Conservation (phyloP, 352 stramenopile species). For the Globisporangium echinulatum region DNA sequence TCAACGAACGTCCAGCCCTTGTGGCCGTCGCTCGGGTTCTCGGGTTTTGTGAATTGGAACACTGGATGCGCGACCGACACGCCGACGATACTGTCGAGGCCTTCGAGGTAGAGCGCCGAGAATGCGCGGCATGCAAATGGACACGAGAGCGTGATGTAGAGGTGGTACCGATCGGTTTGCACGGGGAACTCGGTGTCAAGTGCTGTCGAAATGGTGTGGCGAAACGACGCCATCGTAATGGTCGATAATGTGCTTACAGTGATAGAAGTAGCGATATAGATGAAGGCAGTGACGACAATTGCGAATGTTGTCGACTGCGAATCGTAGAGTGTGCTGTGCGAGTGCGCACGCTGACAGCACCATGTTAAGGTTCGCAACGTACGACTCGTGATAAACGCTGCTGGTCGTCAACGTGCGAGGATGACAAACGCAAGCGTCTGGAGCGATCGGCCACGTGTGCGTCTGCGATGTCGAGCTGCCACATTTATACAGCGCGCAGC, state of each 20-base stretch:
- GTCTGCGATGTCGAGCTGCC: too few species aligned
- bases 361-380: too few species aligned
- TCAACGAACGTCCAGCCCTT: constrained; percentile 31
- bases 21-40: constrained; percentile 29
- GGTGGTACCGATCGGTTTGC: constrained; percentile 78
- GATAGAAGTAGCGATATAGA: neutral
- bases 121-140: constrained; percentile 64
- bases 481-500: too few species aligned
- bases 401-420: too few species aligned
- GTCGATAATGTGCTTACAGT: neutral
- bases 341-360: too few species aligned
- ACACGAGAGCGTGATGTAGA: constrained; percentile 92
- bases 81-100: constrained; percentile 86
- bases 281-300: neutral
- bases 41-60: constrained; percentile 33
- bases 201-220: constrained; percentile 18
- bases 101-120: constrained; percentile 83
- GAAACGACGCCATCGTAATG: constrained; percentile 5
- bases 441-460: too few species aligned
- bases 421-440: too few species aligned
- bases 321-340: too few species aligned
- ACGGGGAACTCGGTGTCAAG: constrained; percentile 19
- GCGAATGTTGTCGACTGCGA: neutral
- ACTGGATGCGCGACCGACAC: constrained; percentile 75
- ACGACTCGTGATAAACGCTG: too few species aligned